These are phyloP conservation scores for Chiua virens DNA, from an alignment of 768 basidiomycete species.

Conservation along the genomic window DNA sequence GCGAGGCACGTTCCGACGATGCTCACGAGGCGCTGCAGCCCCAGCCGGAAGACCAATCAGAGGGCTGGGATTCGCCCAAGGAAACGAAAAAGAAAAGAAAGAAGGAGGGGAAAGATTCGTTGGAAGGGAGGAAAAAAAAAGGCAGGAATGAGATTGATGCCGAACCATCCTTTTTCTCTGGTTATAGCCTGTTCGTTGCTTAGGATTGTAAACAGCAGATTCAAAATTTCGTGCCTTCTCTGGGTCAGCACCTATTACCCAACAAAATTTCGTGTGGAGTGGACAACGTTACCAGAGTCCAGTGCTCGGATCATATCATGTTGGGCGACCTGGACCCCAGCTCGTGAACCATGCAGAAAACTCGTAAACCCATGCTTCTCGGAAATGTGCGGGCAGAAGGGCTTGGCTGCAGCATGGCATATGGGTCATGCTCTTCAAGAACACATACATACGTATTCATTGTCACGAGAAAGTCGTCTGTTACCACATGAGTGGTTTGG, in stretches of 20 bases:
- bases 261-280: too few species aligned
- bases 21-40: constrained; percentile 3
- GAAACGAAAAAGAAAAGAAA: constrained; percentile 55
- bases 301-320: too few species aligned
- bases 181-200: constrained; percentile 40
- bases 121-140: constrained; percentile 53
- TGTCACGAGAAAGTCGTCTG: too few species aligned
- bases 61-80: constrained; percentile 31
- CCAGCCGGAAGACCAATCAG: constrained; percentile 23
- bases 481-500: too few species aligned
- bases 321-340: too few species aligned
- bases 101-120: constrained; percentile 48
- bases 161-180: constrained; percentile 66
- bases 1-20: constrained; percentile 5
- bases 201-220: not conserved
- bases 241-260: too few species aligned
- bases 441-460: too few species aligned
- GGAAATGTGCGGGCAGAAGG: too few species aligned
- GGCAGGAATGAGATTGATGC: constrained; percentile 58
- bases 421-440: too few species aligned
- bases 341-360: too few species aligned
- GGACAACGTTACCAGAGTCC: too few species aligned
- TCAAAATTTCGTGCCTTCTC: not conserved
- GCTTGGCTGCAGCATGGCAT: too few species aligned
- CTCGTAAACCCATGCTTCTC: not conserved